phyloP scores from a whole-genome alignment of 169 alveolate genomes.

The Neospora caninum region DNA sequence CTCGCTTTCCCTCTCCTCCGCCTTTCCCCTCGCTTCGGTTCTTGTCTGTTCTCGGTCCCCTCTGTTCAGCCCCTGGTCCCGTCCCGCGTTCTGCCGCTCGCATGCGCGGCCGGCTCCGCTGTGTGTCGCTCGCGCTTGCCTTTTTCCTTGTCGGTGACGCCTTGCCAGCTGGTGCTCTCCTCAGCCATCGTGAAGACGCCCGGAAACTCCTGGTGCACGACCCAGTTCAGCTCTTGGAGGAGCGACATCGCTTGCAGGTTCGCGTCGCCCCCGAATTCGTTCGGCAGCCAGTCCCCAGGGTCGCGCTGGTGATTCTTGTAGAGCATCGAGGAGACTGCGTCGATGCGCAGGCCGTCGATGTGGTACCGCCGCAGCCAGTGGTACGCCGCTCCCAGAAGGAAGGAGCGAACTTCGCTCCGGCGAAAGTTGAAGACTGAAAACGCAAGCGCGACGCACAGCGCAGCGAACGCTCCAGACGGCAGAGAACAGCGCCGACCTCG shows the following conservation, averaged over 20 bases:
- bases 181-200: conserved; percentile 82
- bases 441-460: no score
- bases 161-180: conserved; percentile 79
- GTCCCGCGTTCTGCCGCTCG: no score
- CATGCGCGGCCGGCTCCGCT: no score
- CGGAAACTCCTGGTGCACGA: conserved; percentile 78
- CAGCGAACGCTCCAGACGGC: no score
- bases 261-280: conserved; percentile 80
- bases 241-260: conserved; percentile 79
- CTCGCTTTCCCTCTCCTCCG: no score
- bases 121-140: not conserved
- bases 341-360: conserved; percentile 79
- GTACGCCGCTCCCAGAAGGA: conserved; percentile 79
- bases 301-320: conserved; percentile 74
- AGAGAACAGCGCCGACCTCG: no score
- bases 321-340: conserved; percentile 79
- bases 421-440: conserved; percentile 75
- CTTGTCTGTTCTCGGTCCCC: no score
- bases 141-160: conserved; percentile 73
- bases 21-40: no score
- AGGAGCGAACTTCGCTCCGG: conserved; percentile 78
- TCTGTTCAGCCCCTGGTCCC: no score
- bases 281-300: conserved; percentile 80
- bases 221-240: conserved; percentile 80
- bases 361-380: conserved; percentile 81